Evolutionary conservation across 257 asterid genomes (phyloP).

Genomic region (Verbascum thapsus): DNA sequence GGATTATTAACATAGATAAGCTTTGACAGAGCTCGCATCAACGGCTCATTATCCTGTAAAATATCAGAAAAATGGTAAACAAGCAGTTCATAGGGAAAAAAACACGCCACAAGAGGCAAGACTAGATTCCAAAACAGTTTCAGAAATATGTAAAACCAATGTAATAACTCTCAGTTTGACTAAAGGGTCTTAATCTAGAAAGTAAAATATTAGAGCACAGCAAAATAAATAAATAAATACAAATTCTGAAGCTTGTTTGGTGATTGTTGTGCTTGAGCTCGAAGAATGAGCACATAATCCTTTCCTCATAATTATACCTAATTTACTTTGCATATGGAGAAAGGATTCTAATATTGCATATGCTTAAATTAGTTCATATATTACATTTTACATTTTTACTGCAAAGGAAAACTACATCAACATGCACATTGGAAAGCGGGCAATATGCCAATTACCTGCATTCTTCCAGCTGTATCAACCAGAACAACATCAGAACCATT

Average conservation of each 20-base stretch:
- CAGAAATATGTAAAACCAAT: no score
- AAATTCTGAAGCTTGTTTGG: no score
- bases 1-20: slow-evolving; percentile 82
- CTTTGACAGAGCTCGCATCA: slow-evolving; percentile 98
- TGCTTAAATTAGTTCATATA: background rate
- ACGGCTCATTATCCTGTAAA: slow-evolving; percentile 88
- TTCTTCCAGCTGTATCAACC: slow-evolving; percentile 97
- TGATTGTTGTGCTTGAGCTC: no score
- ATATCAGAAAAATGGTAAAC: background rate
- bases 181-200: no score
- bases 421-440: slow-evolving; percentile 16
- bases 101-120: background rate
- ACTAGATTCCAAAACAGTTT: background rate
- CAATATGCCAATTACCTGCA: slow-evolving; percentile 68
- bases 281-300: no score
- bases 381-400: background rate
- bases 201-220: no score
- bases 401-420: background rate
- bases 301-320: no score
- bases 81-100: background rate
- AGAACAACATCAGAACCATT: slow-evolving; percentile 95
- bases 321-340: no score
- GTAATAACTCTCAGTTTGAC: no score
- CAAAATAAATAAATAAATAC: no score
- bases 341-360: background rate